phyloP scores from a whole-genome alignment of 192 early-diverging fungal genomes.

The Coemansia sp. region DNA sequence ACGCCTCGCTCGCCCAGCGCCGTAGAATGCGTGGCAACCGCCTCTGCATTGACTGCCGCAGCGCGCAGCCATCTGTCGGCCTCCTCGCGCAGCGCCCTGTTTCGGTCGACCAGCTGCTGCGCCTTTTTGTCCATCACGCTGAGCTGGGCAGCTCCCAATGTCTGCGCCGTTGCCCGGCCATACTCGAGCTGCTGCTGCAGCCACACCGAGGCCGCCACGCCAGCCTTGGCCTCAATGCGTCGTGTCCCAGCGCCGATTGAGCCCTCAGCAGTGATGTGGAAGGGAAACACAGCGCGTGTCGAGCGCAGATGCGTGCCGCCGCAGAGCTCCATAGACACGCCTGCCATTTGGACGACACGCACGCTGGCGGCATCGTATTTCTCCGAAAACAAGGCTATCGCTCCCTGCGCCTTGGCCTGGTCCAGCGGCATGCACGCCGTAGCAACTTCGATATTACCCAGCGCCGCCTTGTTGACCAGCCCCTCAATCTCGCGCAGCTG shows the following conservation, averaged over 20 bases:
- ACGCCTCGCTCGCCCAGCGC: slow-evolving; percentile 18
- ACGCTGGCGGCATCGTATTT: slow-evolving; percentile 94
- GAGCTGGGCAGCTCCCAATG: slow-evolving; percentile 60
- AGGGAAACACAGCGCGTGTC: slow-evolving; percentile 86
- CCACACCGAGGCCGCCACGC: slow-evolving; percentile 76
- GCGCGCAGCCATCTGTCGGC: slow-evolving; percentile 33
- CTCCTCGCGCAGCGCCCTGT: slow-evolving; percentile 17
- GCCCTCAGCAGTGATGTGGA: slow-evolving; percentile 82
- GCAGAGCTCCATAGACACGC: slow-evolving; percentile 92
- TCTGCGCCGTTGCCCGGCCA: slow-evolving; percentile 62
- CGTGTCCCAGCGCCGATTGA: slow-evolving; percentile 96
- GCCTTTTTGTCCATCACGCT: slow-evolving; percentile 65
- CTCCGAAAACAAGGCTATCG: slow-evolving; percentile 92
- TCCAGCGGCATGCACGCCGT: slow-evolving; percentile 80
- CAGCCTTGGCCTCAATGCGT: slow-evolving; percentile 94
- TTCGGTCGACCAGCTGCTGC: slow-evolving; percentile 20
- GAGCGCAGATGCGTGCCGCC: slow-evolving; percentile 93
- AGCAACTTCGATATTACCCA: slow-evolving; percentile 70
- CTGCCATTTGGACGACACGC: slow-evolving; percentile 84
- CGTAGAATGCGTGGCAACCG: slow-evolving; percentile 33
- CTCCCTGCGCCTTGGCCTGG: slow-evolving; percentile 80
- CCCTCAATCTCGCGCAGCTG: slow-evolving; percentile 73
- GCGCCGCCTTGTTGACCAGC: slow-evolving; percentile 79
- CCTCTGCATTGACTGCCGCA: slow-evolving; percentile 27
- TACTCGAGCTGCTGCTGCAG: slow-evolving; percentile 68